These are phyloP conservation scores for Kentomonas sorsogonicus DNA, from an alignment of 208 protist genomes.

Conservation along the genomic window DNA sequence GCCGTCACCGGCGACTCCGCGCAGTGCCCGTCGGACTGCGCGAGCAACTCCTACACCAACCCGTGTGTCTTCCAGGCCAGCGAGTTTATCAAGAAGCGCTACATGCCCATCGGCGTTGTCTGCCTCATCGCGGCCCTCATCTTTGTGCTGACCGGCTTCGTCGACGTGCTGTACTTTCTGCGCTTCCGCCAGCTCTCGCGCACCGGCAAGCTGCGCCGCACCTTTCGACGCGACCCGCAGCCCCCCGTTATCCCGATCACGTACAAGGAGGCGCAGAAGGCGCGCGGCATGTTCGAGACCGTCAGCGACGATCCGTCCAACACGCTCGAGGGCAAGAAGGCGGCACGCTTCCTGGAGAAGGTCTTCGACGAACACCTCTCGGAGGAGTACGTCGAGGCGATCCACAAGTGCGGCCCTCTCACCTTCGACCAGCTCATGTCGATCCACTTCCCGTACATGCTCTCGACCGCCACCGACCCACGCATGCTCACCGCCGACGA, in stretches of 20 bases:
- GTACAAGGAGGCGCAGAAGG: constrained; percentile 19
- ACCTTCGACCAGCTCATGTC: constrained; percentile 53
- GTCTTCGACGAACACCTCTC: constrained; percentile 34
- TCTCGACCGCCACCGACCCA: constrained; percentile 18
- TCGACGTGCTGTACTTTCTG: constrained; percentile 36
- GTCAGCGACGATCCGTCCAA: constrained; percentile 8
- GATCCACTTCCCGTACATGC: constrained; percentile 41
- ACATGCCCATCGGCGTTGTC: constrained; percentile 22
- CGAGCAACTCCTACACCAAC: constrained; percentile 32
- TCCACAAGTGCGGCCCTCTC: constrained; percentile 17
- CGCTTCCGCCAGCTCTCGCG: constrained; percentile 26
- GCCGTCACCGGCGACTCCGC: constrained; percentile 36
- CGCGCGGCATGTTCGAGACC: constrained; percentile 23
- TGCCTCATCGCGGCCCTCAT: constrained; percentile 22
- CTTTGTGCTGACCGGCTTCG: constrained; percentile 18
- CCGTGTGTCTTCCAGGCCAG: constrained; percentile 28
- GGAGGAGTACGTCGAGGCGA: constrained; percentile 12
- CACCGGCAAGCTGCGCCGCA: constrained; percentile 28
- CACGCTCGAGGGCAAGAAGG: constrained; percentile 16
- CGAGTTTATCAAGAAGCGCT: constrained; percentile 17
- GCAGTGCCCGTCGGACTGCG: constrained; percentile 30
- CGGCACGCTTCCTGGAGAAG: constrained; percentile 29
- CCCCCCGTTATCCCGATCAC: constrained; percentile 36
- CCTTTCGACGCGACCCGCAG: constrained; percentile 25
- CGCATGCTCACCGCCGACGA: constrained; percentile 27